Base-by-base conservation (phyloP, 495 filamentous ascomycete species). In the Glarea lozoyensis region DNA sequence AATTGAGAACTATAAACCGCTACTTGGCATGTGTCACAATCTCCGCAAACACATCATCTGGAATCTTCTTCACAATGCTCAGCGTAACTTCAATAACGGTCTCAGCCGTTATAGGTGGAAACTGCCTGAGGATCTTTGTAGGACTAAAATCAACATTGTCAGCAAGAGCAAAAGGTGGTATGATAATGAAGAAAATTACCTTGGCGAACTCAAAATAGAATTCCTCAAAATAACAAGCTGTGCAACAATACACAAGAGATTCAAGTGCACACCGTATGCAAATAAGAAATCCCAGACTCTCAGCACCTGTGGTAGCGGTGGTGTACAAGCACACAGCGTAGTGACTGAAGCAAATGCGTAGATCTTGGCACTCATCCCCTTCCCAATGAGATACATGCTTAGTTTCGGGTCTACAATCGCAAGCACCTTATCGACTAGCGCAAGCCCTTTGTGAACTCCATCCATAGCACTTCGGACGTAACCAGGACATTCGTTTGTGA, bases 261-360 rank as follows among this genome's bases (percentile, higher is more conserved):
- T 99, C 35, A 97, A 57, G 62, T 97, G 93, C 24, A 86, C 74
- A 0, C 92, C 92, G 54, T 95, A 99, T 0, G 92, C 89, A 57
- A 99, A 88, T 10, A 97, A 68, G 52, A 99, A 99, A 60, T 99
- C 92, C 92, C 92, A 99, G n/a, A 97, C 71, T 41, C 82, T 76
- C 25, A 98, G 65, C 4, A 99, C 92, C 56, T 99, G 90, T 0
- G 89, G 92, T 25, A 99, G 60, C 2, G 92, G 93, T n/a, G 93
- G 93, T 17, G 93, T 97, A 53, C 92, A 96, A 23, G 93, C 92
- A 57, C 86, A 95, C 13, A 97, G 70, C 0, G 92, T 99, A 27
- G 97, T 69, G 0, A 99, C 92, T 9, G 87, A 93, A 5, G 92
- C 86, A 56, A 99, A 99, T n/a, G 88, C 93, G 57, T 96, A 99